These are phyloP conservation scores for Amniculicola lignicola DNA, from an alignment of 495 filamentous ascomycete genomes.

Conservation along the genomic window DNA sequence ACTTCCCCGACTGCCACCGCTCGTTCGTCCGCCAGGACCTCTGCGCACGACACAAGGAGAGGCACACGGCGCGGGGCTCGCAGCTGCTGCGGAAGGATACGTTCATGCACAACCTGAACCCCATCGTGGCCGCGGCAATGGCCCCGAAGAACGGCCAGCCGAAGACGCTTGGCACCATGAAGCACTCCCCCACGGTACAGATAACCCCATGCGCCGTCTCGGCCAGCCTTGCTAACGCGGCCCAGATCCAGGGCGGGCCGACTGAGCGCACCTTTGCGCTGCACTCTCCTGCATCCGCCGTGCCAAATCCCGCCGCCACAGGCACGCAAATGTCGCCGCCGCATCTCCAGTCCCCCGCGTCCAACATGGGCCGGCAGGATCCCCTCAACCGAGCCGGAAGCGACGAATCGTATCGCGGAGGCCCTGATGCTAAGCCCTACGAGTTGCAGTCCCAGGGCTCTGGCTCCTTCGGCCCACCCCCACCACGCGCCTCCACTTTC, in stretches of 20 bases:
- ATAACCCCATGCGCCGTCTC: constrained; percentile 14
- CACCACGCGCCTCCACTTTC: constrained; percentile 27
- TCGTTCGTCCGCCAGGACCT: constrained; percentile 94
- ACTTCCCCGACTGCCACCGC: constrained; percentile 86
- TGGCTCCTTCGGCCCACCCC: constrained; percentile 28
- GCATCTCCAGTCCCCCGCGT: constrained; percentile 25
- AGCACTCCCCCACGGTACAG: constrained; percentile 30
- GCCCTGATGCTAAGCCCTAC: constrained; percentile 24
- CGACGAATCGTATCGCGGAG: constrained; percentile 32
- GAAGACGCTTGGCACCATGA: constrained; percentile 13
- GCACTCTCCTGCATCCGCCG: constrained; percentile 33
- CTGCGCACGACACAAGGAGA: constrained; percentile 87
- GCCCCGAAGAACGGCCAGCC: constrained; percentile 16
- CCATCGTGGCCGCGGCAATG: constrained; percentile 33
- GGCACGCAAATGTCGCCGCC: constrained; percentile 27
- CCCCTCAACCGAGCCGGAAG: constrained; percentile 21
- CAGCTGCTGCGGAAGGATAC: constrained; percentile 89
- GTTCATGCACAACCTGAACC: constrained; percentile 55
- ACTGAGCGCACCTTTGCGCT: constrained; percentile 23
- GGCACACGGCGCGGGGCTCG: constrained; percentile 93
- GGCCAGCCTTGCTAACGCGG: constrained; percentile 8
- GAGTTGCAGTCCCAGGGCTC: constrained; percentile 21
- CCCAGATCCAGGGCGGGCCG: constrained; percentile 21
- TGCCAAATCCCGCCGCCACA: constrained; percentile 11
- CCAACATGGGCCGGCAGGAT: constrained; percentile 15